Percentiles rank a stretch among this genome's conserved stretches.
phyloP scores from a whole-genome alignment of 2,329 filamentous ascomycete genomes.

The Endothia cerciana region DNA sequence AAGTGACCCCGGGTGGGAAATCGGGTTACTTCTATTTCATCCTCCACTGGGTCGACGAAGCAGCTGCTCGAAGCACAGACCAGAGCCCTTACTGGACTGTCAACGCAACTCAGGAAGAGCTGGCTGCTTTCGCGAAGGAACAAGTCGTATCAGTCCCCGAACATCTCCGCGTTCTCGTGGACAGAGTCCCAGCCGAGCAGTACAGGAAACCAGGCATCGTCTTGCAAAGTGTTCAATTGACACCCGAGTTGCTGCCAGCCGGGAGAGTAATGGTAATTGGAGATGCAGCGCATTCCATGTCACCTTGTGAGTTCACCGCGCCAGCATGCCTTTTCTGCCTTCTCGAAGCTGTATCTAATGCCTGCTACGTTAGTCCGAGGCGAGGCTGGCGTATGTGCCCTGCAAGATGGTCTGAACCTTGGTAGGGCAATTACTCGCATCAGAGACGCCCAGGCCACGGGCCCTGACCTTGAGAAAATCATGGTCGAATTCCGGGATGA shows the following conservation, averaged over 20 bases:
- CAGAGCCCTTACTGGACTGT: conserved; percentile 24
- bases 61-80: conserved; percentile 20
- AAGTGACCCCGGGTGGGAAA: conserved; percentile 29
- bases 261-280: conserved; percentile 46
- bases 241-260: conserved; percentile 41
- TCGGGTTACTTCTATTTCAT: conserved; percentile 38
- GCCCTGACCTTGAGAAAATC: conserved; percentile 5
- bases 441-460: conserved; percentile 11
- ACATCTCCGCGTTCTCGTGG: conserved; percentile 16
- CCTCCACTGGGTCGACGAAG: conserved; percentile 31
- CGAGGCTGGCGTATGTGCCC: conserved; percentile 51
- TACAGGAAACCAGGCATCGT: conserved; percentile 31
- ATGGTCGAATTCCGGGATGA: conserved; percentile 14
- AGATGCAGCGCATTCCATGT: conserved; percentile 46
- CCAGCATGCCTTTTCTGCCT: not conserved
- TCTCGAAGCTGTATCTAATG: not conserved
- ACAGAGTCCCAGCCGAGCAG: conserved; percentile 8
- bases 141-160: conserved; percentile 8
- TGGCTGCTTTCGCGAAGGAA: conserved; percentile 10
- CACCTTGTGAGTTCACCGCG: conserved; percentile 37
- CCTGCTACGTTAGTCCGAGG: conserved; percentile 42
- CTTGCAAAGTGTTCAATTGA: conserved; percentile 39
- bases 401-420: conserved; percentile 42
- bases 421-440: conserved; percentile 8
- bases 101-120: conserved; percentile 19